These are phyloP conservation scores for Teratosphaeriaceae sp. DNA, from an alignment of 2,329 filamentous ascomycete species.

Conservation along the genomic window DNA sequence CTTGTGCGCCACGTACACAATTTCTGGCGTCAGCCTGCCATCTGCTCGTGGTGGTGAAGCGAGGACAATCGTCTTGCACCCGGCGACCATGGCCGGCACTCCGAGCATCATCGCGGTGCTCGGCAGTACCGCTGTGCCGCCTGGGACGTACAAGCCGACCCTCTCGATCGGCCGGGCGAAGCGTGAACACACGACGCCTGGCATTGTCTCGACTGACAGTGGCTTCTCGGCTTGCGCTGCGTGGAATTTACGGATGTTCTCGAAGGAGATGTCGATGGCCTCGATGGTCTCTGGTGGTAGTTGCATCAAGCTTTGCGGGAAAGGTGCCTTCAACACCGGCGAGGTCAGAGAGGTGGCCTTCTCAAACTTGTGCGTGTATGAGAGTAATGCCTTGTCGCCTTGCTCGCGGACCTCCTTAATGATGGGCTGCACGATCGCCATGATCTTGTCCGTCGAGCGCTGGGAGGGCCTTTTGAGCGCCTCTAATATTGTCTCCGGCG, in stretches of 20 bases:
- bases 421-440: slow-evolving; percentile 85
- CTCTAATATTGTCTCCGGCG: slow-evolving; percentile 59
- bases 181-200: slow-evolving; percentile 87
- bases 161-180: slow-evolving; percentile 89
- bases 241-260: slow-evolving; percentile 94
- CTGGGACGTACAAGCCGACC: slow-evolving; percentile 94
- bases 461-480: slow-evolving; percentile 85
- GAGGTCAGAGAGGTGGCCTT: slow-evolving; percentile 87
- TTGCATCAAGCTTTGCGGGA: slow-evolving; percentile 78
- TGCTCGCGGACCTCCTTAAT: slow-evolving; percentile 77
- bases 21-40: slow-evolving; percentile 88
- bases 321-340: slow-evolving; percentile 84
- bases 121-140: slow-evolving; percentile 92
- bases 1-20: slow-evolving; percentile 96
- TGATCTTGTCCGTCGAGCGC: slow-evolving; percentile 87
- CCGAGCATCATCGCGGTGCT: slow-evolving; percentile 97
- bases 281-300: slow-evolving; percentile 74
- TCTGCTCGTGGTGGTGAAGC: slow-evolving; percentile 86
- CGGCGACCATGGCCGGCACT: slow-evolving; percentile 94
- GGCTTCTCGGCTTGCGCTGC: slow-evolving; percentile 77
- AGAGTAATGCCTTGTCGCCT: slow-evolving; percentile 81
- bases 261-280: slow-evolving; percentile 89
- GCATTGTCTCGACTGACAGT: slow-evolving; percentile 92
- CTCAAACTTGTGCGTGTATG: slow-evolving; percentile 97
- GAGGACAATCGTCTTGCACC: slow-evolving; percentile 89